Evolutionary conservation across 345 rosid species (phyloP).

Genomic region (Dimocarpus longan): DNA sequence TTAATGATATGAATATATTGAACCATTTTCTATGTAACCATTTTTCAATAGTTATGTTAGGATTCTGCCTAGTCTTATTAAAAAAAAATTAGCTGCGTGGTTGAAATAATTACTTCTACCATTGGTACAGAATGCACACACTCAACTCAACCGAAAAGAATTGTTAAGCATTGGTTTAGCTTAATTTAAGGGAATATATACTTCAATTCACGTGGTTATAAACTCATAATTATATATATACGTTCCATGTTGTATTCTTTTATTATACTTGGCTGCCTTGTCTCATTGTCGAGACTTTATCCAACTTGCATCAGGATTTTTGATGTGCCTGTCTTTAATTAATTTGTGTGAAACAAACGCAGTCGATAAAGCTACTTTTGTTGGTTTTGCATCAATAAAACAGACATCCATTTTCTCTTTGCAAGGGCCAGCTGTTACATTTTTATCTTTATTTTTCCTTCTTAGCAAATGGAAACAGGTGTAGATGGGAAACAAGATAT

Average conservation of each 20-base stretch:
- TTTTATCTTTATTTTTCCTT: not conserved
- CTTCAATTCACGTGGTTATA: conserved; percentile 1
- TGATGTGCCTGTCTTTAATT: conserved; percentile 12
- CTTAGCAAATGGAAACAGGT: not conserved
- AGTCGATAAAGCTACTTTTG: not conserved
- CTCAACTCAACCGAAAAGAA: too few species aligned
- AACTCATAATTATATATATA: not conserved
- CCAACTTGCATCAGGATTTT: conserved; percentile 24
- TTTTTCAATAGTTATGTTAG: too few species aligned
- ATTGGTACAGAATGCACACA: too few species aligned
- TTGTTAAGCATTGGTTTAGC: too few species aligned
- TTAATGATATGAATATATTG: too few species aligned
- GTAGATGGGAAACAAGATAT: not conserved
- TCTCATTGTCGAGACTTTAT: conserved; percentile 24
- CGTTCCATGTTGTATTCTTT: not conserved
- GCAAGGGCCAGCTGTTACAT: not conserved
- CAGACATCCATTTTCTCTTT: not conserved
- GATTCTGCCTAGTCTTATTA: too few species aligned
- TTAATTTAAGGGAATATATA: not conserved
- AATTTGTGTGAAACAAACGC: conserved; percentile 2
- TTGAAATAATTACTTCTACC: too few species aligned
- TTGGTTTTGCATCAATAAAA: not conserved
- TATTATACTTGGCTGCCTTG: not conserved
- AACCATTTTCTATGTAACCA: too few species aligned
- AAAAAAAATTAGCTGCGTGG: too few species aligned